phyloP scores from a whole-genome alignment of 495 filamentous ascomycete species.

The Hyaloscypha finlandica region DNA sequence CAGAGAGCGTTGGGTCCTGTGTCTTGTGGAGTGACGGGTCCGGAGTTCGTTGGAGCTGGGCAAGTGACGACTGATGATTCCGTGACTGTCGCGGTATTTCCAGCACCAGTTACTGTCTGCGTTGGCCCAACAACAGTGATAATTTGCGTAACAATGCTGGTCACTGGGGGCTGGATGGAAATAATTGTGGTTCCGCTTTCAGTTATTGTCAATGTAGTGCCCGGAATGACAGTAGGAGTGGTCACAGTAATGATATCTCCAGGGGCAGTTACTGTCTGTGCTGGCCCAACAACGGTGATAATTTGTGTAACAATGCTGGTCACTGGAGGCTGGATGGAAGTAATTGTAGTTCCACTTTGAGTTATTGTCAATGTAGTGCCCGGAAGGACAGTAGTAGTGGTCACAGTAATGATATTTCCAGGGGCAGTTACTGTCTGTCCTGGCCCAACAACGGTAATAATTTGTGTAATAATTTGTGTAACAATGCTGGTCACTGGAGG shows the following conservation, averaged over 20 bases:
- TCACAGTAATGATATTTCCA: neutral
- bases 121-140: slow-evolving; percentile 13
- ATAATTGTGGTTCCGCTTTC: slow-evolving; percentile 2
- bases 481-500: neutral
- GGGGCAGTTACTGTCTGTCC: slow-evolving; percentile 6
- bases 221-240: neutral
- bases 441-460: slow-evolving; percentile 9
- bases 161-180: neutral
- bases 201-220: slow-evolving; percentile 9
- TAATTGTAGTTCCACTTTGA: slow-evolving; percentile 5
- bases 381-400: neutral
- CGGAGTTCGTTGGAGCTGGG: slow-evolving; percentile 29
- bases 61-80: slow-evolving; percentile 26
- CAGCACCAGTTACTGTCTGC: slow-evolving; percentile 10
- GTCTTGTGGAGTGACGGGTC: slow-evolving; percentile 28
- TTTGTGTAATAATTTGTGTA: neutral
- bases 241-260: neutral
- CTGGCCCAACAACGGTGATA: slow-evolving; percentile 9
- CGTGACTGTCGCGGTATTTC: slow-evolving; percentile 15
- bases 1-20: slow-evolving; percentile 41
- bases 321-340: neutral
- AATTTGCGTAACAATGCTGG: neutral
- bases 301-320: neutral
- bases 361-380: slow-evolving; percentile 4
- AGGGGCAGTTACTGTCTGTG: slow-evolving; percentile 5